Evolutionary conservation across 192 early-diverging fungal species (phyloP), one percentile per base, ranked within the genome.

Genomic region (Dissophora ornata): DNA sequence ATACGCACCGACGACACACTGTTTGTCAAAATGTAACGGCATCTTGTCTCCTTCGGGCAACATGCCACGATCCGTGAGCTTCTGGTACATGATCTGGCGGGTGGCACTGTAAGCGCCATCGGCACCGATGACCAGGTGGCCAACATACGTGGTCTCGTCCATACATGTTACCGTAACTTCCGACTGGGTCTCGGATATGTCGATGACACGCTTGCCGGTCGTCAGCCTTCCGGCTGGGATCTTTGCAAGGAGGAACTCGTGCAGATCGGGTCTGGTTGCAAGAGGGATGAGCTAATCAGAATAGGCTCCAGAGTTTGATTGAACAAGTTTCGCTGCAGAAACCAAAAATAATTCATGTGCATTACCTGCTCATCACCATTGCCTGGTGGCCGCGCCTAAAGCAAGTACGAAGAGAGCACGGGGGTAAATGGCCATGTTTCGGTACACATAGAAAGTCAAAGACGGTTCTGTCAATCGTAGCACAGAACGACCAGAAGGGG

Each of bases 361-460:
- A n/a, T n/a, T 67, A 77, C 73, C 73, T 77, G 73, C 73, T 77
- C 73, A 77, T 67, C 2, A 77, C 73, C 51, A 77, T 61, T 2
- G 73, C 73, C 21, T 77, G 73, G 30, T 67, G 73, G n/a, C 58
- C 58, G 45, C 57, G 50, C 33, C 73, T 77, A 36, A 15, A 48
- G 25, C 38, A 58, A 46, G 22, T 46, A 26, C 45, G 36, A 42
- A 18, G 29, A 54, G 52, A 13, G 13, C 36, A 6, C 36, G 13
- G 13, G 36, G 36, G 36, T 9, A 38, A 38, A 13, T 6, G 36
- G 36, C 36, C 36, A 13, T 9, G 7, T 6, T 9, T 38, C 36
- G 36, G 36, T 38, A n/a, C n/a, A n/a, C n/a, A n/a, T n/a, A n/a
- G n/a, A n/a, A n/a, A n/a, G n/a, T n/a, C n/a, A n/a, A n/a, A n/a